Conservation (phyloP, 768 basidiomycete species). For the Boletus eberwhitei region DNA sequence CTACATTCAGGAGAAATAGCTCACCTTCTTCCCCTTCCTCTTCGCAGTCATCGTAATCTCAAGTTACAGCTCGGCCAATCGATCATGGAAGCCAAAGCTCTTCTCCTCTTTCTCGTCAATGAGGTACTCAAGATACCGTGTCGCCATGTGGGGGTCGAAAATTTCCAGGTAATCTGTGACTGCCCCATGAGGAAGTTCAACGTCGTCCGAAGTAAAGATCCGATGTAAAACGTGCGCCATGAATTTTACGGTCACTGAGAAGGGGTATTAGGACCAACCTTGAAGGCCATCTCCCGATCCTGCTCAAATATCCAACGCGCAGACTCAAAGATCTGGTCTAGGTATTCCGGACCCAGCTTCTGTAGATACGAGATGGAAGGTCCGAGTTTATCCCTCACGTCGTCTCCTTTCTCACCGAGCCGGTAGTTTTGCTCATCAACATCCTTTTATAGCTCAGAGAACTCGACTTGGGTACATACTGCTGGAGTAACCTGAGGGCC, state of each 20-base stretch:
- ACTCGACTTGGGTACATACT: slow-evolving; percentile 48
- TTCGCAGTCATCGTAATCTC: slow-evolving; percentile 59
- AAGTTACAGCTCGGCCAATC: slow-evolving; percentile 85
- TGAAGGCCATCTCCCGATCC: slow-evolving; percentile 69
- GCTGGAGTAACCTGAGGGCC: slow-evolving; percentile 77
- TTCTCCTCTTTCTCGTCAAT: slow-evolving; percentile 72
- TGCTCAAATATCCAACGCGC: slow-evolving; percentile 84
- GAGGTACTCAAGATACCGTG: slow-evolving; percentile 81
- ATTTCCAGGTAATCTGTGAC: slow-evolving; percentile 79
- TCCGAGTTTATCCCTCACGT: slow-evolving; percentile 71
- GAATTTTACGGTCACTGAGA: not conserved
- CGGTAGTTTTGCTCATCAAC: slow-evolving; percentile 38
- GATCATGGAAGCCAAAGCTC: slow-evolving; percentile 73
- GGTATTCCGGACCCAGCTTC: slow-evolving; percentile 79
- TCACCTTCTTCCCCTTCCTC: slow-evolving; percentile 56
- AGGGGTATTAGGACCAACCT: slow-evolving; percentile 41
- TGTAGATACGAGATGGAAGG: slow-evolving; percentile 90
- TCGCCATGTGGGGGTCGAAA: slow-evolving; percentile 65
- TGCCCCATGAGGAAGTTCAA: slow-evolving; percentile 74
- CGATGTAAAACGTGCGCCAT: slow-evolving; percentile 26
- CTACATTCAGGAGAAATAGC: slow-evolving; percentile 11
- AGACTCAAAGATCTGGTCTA: slow-evolving; percentile 77
- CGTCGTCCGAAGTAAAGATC: slow-evolving; percentile 96
- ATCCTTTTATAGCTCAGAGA: not conserved
- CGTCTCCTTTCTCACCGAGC: slow-evolving; percentile 72